Evolutionary conservation across 345 rosid species (phyloP).

Genomic region (Raphanus raphanistrum): DNA sequence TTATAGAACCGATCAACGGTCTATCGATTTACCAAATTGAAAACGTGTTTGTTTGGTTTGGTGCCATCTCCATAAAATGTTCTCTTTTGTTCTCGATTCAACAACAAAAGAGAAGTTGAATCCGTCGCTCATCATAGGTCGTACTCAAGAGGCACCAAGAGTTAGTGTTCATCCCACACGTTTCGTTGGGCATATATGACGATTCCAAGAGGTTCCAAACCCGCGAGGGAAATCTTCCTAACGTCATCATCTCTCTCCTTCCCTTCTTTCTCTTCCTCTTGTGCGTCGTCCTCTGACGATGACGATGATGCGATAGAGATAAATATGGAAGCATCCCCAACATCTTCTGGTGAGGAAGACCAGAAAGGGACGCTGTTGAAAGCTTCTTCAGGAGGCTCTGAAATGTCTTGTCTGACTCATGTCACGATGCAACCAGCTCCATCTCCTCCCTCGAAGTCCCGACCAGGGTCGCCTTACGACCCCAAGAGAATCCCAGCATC

Average conservation of each 20-base stretch:
- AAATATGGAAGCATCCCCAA: background rate
- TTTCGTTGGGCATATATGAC: background rate
- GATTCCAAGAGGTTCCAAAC: background rate
- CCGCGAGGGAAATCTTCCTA: slow-evolving; percentile 20
- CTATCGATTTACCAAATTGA: background rate
- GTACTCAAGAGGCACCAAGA: background rate
- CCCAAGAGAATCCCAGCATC: slow-evolving; percentile 24
- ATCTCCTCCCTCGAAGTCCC: background rate
- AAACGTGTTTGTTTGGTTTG: background rate
- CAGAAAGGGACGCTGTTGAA: background rate
- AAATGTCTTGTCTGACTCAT: slow-evolving; percentile 8
- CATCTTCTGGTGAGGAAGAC: background rate
- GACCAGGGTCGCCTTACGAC: slow-evolving; percentile 3
- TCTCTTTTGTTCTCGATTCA: background rate
- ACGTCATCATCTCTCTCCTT: slow-evolving; percentile 36
- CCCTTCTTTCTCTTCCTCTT: slow-evolving; percentile 25
- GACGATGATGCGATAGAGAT: background rate
- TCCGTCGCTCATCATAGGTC: background rate
- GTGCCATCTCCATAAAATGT: background rate
- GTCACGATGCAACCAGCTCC: slow-evolving; percentile 14
- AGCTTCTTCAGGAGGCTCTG: slow-evolving; percentile 3
- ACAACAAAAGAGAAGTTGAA: background rate
- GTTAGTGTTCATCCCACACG: background rate
- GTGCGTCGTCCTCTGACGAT: background rate
- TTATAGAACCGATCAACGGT: background rate